Conservation (phyloP, 1,284 basidiomycete genomes). For the Ustilago xerochloae region DNA sequence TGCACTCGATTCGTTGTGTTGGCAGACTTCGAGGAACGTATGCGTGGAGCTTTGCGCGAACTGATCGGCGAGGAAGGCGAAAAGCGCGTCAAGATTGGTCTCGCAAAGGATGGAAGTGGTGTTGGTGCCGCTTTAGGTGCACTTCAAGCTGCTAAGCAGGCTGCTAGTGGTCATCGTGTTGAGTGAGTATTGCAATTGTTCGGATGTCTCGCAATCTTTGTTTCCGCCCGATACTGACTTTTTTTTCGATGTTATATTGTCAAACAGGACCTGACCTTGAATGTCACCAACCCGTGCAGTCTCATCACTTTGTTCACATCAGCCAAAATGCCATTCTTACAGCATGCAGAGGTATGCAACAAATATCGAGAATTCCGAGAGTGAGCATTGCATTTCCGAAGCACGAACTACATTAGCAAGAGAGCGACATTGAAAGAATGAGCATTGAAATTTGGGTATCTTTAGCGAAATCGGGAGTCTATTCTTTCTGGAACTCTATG, state of each 20-base stretch:
- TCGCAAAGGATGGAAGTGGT: constrained; percentile 97
- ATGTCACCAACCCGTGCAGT: too few relatives aligned
- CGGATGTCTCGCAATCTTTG: not conserved
- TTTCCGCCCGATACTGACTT: not conserved
- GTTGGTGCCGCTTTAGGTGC: constrained; percentile 74
- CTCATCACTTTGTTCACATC: not conserved
- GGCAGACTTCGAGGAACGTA: constrained; percentile 76
- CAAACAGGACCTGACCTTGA: constrained; percentile 1
- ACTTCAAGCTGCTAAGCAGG: constrained; percentile 56
- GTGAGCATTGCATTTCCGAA: not conserved
- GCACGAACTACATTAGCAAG: not conserved
- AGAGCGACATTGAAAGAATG: not conserved
- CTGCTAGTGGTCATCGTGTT: constrained; percentile 50
- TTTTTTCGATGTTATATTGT: not conserved
- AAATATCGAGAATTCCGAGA: too few relatives aligned
- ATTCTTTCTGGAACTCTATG: too few relatives aligned
- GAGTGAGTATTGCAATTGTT: constrained; percentile 9
- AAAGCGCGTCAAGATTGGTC: constrained; percentile 81
- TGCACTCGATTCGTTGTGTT: constrained; percentile 75
- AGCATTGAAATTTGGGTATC: constrained; percentile 12
- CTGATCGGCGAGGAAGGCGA: constrained; percentile 84
- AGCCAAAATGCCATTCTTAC: not conserved
- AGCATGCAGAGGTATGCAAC: not conserved
- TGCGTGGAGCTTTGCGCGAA: constrained; percentile 79
- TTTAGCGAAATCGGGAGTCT: not conserved